These are phyloP conservation scores for Neofusicoccum parvum DNA, from an alignment of 2,329 filamentous ascomycete genomes.

Conservation along the genomic window DNA sequence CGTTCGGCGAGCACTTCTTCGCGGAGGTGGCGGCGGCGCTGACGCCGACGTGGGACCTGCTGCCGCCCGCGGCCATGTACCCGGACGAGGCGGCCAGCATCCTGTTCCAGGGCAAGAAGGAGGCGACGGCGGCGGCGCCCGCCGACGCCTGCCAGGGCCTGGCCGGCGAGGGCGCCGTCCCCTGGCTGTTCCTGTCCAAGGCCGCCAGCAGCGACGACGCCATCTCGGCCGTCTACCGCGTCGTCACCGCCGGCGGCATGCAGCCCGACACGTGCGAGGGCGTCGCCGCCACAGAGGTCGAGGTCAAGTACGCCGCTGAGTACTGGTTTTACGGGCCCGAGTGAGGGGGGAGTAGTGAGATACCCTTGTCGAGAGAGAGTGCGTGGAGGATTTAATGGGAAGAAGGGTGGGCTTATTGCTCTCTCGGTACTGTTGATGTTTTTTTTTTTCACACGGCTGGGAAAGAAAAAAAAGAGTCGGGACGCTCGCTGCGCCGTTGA, in stretches of 20 bases:
- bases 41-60: constrained; percentile 60
- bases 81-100: constrained; percentile 30
- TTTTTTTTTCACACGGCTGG: no score
- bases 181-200: constrained; percentile 51
- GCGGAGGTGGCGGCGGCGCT: constrained; percentile 40
- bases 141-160: constrained; percentile 39
- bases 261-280: constrained; percentile 43
- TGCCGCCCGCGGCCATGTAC: constrained; percentile 43
- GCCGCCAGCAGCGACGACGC: constrained; percentile 32
- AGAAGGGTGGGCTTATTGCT: no score
- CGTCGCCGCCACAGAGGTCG: constrained; percentile 30
- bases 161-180: constrained; percentile 42
- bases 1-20: constrained; percentile 71
- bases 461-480: neutral
- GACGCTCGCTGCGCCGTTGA: neutral
- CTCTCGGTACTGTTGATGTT: no score
- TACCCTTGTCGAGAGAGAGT: no score
- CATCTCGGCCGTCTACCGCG: constrained; percentile 49
- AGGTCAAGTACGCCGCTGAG: constrained; percentile 49
- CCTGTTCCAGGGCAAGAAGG: constrained; percentile 46
- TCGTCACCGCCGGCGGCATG: constrained; percentile 52
- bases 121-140: constrained; percentile 57
- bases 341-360: neutral
- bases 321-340: constrained; percentile 49
- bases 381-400: neutral